Evolutionary conservation across 176 grass and related monocot species (phyloP).

Genomic region (Echinochloa phyllopogon): DNA sequence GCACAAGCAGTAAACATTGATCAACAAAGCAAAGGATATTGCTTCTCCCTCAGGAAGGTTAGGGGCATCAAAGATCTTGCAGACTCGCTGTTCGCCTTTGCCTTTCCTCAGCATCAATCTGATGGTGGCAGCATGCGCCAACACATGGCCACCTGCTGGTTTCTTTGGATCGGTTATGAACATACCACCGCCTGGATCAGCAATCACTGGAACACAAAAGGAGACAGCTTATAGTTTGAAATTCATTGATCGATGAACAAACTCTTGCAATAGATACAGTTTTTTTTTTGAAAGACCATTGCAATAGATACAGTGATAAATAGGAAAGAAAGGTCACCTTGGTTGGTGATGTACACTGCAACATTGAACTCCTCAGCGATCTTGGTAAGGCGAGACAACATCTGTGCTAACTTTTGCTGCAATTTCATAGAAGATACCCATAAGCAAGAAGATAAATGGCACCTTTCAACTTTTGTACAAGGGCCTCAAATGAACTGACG

Average conservation of each 20-base stretch:
- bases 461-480: slow-evolving; percentile 11
- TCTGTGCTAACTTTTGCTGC: slow-evolving; percentile 96
- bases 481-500: not conserved
- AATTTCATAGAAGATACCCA: slow-evolving; percentile 29
- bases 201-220: slow-evolving; percentile 69
- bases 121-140: slow-evolving; percentile 76
- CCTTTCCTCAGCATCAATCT: slow-evolving; percentile 91
- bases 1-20: slow-evolving; percentile 25
- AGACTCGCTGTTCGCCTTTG: slow-evolving; percentile 91
- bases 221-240: slow-evolving; percentile 15
- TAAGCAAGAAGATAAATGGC: slow-evolving; percentile 33
- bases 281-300: too few species aligned
- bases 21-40: slow-evolving; percentile 63
- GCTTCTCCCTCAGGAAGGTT: slow-evolving; percentile 94
- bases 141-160: slow-evolving; percentile 81
- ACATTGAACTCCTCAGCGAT: slow-evolving; percentile 98
- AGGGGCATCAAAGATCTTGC: slow-evolving; percentile 94
- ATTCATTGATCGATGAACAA: not conserved
- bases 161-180: slow-evolving; percentile 96
- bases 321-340: slow-evolving; percentile 51
- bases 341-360: slow-evolving; percentile 97
- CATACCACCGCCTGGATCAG: slow-evolving; percentile 80
- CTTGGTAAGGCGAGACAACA: slow-evolving; percentile 89
- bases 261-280: not conserved
- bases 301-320: slow-evolving; percentile 10